Evolutionary conservation across 495 filamentous ascomycete genomes (phyloP).

Genomic region (Hypomontagnella submonticulosa): DNA sequence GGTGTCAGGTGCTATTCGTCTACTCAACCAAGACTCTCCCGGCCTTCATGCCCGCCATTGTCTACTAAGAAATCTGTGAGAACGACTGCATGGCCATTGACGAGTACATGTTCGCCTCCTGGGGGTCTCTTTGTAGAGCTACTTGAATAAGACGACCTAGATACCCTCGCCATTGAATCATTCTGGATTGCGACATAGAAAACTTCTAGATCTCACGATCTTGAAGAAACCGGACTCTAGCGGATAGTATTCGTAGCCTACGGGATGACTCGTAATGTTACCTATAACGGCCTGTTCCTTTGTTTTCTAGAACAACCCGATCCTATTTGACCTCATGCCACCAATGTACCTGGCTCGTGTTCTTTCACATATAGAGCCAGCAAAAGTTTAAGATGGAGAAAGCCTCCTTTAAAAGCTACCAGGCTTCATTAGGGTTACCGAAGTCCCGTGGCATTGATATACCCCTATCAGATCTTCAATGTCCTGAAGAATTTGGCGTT

Average conservation of each 20-base stretch:
- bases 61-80: slow-evolving; percentile 21
- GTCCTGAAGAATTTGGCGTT: not conserved
- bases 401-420: slow-evolving; percentile 27
- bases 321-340: slow-evolving; percentile 17
- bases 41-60: slow-evolving; percentile 31
- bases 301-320: slow-evolving; percentile 29
- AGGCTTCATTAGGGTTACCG: slow-evolving; percentile 14
- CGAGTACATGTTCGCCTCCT: slow-evolving; percentile 19
- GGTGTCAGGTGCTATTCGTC: slow-evolving; percentile 36
- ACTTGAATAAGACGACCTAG: slow-evolving; percentile 40
- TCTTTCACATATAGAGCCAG: slow-evolving; percentile 27
- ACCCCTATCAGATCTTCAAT: slow-evolving; percentile 10
- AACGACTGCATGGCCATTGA: slow-evolving; percentile 36
- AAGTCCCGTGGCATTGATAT: slow-evolving; percentile 30
- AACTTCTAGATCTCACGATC: slow-evolving; percentile 36
- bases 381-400: slow-evolving; percentile 42
- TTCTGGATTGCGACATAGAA: slow-evolving; percentile 15
- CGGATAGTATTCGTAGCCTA: slow-evolving; percentile 15
- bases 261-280: slow-evolving; percentile 24
- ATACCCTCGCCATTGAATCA: slow-evolving; percentile 13
- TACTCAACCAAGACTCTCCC: slow-evolving; percentile 21
- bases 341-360: not conserved
- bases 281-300: slow-evolving; percentile 25
- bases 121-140: slow-evolving; percentile 22
- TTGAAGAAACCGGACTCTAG: slow-evolving; percentile 3